Evolutionary conservation across 495 filamentous ascomycete genomes (phyloP).

Genomic region (Sporormia fimetaria): DNA sequence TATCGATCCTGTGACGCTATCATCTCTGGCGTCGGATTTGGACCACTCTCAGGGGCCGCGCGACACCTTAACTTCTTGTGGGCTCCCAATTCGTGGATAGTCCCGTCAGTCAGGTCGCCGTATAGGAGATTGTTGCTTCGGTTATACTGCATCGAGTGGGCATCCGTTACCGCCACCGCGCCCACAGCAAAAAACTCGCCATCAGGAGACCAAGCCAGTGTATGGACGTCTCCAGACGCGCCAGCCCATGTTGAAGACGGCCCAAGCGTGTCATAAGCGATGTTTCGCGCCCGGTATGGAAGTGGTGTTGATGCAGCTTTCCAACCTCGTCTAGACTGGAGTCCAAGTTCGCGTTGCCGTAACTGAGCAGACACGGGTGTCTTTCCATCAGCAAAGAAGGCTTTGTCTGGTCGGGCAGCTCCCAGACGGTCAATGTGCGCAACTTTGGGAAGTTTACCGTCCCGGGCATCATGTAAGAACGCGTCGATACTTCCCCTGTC

Average conservation of each 20-base stretch:
- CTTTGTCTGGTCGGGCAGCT: constrained; percentile 2
- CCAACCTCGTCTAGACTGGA: constrained; percentile 20
- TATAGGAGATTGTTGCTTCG: constrained; percentile 63
- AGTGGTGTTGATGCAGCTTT: constrained; percentile 4
- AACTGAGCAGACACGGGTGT: constrained; percentile 16
- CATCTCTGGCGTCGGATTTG: constrained; percentile 46
- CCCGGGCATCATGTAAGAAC: constrained; percentile 16
- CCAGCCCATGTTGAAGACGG: constrained; percentile 26
- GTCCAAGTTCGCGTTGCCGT: constrained; percentile 30
- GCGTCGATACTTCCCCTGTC: constrained; percentile 14
- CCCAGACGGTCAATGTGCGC: constrained; percentile 20
- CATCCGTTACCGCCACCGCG: constrained; percentile 61
- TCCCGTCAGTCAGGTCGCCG: constrained; percentile 47
- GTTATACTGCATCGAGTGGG: constrained; percentile 75
- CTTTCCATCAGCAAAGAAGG: constrained; percentile 1
- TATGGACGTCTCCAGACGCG: constrained; percentile 47
- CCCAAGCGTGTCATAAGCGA: constrained; percentile 22
- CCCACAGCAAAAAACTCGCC: constrained; percentile 41
- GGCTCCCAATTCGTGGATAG: constrained; percentile 53
- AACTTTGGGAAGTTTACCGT: constrained; percentile 1
- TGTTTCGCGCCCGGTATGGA: constrained; percentile 24
- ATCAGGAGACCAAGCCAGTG: constrained; percentile 44
- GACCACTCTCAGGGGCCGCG: constrained; percentile 34
- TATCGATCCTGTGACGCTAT: constrained; percentile 52
- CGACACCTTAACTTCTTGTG: constrained; percentile 52